Percentiles rank a stretch among this genome's conserved stretches.
Conservation (phyloP, 192 early-diverging fungal species). For the Backusella parvicylindrica region DNA sequence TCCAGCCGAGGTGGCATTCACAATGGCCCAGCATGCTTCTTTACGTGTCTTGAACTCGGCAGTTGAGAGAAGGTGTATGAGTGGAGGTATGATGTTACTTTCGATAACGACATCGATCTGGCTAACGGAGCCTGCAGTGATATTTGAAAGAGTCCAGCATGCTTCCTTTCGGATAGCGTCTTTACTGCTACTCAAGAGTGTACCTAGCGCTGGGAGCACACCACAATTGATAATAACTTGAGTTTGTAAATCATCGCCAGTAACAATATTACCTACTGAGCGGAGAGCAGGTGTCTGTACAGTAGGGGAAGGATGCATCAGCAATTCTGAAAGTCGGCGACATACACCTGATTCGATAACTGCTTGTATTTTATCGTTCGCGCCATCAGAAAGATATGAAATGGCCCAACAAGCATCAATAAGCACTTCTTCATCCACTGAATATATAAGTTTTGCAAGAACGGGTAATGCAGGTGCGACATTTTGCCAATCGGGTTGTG, state of each 20-base stretch:
- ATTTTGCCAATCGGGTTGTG: constrained; percentile 84
- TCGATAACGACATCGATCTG: constrained; percentile 98
- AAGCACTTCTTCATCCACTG: constrained; percentile 91
- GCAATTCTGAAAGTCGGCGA: constrained; percentile 89
- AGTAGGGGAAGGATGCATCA: constrained; percentile 79
- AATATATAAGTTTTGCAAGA: constrained; percentile 87
- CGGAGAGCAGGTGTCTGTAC: constrained; percentile 98
- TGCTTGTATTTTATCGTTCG: constrained; percentile 97
- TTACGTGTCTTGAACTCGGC: constrained; percentile 99
- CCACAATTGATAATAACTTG: constrained; percentile 92
- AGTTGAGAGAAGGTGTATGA: constrained; percentile 79
- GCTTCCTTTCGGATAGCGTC: constrained; percentile 98
- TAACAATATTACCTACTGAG: constrained; percentile 98
- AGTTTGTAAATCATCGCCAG: constrained; percentile 96
- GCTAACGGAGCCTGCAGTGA: constrained; percentile 90
- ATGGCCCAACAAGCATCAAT: constrained; percentile 99
- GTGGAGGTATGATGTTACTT: constrained; percentile 88
- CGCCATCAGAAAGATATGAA: constrained; percentile 97
- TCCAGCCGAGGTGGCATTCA: constrained; percentile 95
- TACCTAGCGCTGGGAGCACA: constrained; percentile 76
- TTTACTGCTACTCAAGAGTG: constrained; percentile 82
- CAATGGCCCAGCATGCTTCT: constrained; percentile 99
- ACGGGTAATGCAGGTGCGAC: constrained; percentile 81
- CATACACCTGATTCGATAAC: constrained; percentile 96
- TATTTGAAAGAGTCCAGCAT: constrained; percentile 99